Percentiles rank a stretch among this genome's conserved stretches.
Evolutionary conservation across 257 asterid genomes (phyloP).

Genomic region (Solanum bulbocastanum): DNA sequence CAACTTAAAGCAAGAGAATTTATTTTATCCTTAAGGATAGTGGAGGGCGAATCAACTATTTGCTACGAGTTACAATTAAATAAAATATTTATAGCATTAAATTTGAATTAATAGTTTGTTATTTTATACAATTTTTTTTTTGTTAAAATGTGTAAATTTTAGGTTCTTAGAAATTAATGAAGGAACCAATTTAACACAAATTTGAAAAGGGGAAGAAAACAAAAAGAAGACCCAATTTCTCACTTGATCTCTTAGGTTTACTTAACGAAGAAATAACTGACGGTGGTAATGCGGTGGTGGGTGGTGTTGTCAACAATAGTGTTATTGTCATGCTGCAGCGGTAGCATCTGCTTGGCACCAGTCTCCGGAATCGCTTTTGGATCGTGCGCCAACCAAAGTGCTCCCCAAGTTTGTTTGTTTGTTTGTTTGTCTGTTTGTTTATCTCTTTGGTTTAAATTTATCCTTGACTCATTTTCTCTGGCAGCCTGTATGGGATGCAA

Average conservation of each 20-base stretch:
- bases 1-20: no score
- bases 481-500: slow-evolving; percentile 24
- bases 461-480: not conserved
- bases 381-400: slow-evolving; percentile 26
- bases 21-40: no score
- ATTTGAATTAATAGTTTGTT: no score
- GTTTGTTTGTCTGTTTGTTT: not conserved
- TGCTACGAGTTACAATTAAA: no score
- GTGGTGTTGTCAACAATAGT: not conserved
- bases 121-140: no score
- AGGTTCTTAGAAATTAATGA: no score
- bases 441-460: not conserved
- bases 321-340: not conserved
- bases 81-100: no score
- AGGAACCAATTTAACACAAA: no score
- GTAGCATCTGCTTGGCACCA: not conserved
- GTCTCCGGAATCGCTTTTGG: slow-evolving; percentile 24
- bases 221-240: no score
- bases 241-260: not conserved
- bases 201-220: no score
- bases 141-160: no score
- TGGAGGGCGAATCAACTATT: no score
- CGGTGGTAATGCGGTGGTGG: not conserved
- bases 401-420: slow-evolving; percentile 6
- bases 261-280: not conserved